Base-by-base conservation (phyloP, 192 early-diverging fungal species). In the Allomyces arbusculus region DNA sequence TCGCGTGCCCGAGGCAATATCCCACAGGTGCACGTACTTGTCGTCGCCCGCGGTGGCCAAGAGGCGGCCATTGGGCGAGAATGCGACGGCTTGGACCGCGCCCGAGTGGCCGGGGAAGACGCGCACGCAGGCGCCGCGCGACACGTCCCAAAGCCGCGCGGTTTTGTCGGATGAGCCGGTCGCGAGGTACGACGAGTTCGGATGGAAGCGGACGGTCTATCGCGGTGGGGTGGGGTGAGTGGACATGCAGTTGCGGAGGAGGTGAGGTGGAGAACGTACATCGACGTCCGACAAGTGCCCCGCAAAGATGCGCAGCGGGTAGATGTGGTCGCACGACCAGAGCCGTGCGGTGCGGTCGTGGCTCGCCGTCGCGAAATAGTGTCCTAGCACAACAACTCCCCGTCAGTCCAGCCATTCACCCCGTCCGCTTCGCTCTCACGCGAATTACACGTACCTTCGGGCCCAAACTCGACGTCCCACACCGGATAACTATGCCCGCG, bases 241-340 rank as follows among this genome's bases (percentile, higher is more conserved):
- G 2, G 67, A 74, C 76, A 12, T n/a, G 58, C 24, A 3, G 44
- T 3, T 14, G 68, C 19, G 24, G 24, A 3, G 55, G 20, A 1
- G 9, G 44, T 61, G 16, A 24, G 26, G 26, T 28, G 26, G 26
- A 28, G 4, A 68, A 73, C 75, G 74, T 81, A 89, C 89, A 68
- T 97, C 93, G 11, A 99, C 96, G 75, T 99, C 96, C 0, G 92
- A 90, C 61, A 93, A 72, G 77, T 99, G 96, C 23, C 96, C 96
- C 64, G 91, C 94, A 84, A 99, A 96, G 40, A 99, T 88, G 64
- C 96, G 84, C 70, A 99, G 72, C 14, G 94, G 91, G 71, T 90
- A 88, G 45, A 96, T 91, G 68, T 95, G 94, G 71, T 99, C 96
- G 68, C 87, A 89, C 70, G 91, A 90, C 94, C 94, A 99, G 23